Base-by-base conservation (phyloP, 768 basidiomycete genomes). In the Guyanaporus albipodus region DNA sequence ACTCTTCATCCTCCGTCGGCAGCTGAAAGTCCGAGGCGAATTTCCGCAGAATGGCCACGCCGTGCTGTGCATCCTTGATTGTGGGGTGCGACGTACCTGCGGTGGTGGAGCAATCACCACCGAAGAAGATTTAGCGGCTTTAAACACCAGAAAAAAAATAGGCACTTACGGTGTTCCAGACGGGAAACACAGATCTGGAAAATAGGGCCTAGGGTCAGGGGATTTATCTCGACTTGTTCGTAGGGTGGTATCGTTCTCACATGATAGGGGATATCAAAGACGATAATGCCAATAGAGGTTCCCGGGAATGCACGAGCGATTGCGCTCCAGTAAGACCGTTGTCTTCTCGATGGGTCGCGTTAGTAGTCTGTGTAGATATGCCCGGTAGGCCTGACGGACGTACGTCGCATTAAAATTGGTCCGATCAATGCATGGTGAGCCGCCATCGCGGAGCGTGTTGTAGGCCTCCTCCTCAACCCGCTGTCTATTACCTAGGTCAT, bases 361-460 rank as follows among this genome's bases (percentile, higher is more conserved):
- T 8, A 48, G 35, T 42, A 29, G n/a, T 31, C 34, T 42, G 38
- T 27, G 21, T 29, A 24, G 37, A 37, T 3, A 23, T 7, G 26
- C 21, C 14, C 15, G 24, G 33, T 8, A 37, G 24, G 17, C 42
- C 33, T 27, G 45, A 17, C 18, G 6, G 23, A 73, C 79, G 64
- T 67, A 88, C 86, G 60, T 59, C 44, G 73, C 71, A 61, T 89
- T 78, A 53, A 89, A 76, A 67, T 91, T 90, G 21, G 85, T 85
- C 50, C 88, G 76, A 60, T 90, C 89, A 35, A 90, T 77, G 62
- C 84, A 87, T 14, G 83, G 83, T n/a, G 85, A 90, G 38, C 70
- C 62, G n/a, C 85, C 85, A 52, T 73, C 63, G 37, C 57, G 52
- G 42, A 90, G 72, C 7, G 73, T 71, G 19, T 67, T 53, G 48